These are phyloP conservation scores for Fusarium sp. DNA, from an alignment of 2,329 filamentous ascomycete genomes.

Conservation along the genomic window DNA sequence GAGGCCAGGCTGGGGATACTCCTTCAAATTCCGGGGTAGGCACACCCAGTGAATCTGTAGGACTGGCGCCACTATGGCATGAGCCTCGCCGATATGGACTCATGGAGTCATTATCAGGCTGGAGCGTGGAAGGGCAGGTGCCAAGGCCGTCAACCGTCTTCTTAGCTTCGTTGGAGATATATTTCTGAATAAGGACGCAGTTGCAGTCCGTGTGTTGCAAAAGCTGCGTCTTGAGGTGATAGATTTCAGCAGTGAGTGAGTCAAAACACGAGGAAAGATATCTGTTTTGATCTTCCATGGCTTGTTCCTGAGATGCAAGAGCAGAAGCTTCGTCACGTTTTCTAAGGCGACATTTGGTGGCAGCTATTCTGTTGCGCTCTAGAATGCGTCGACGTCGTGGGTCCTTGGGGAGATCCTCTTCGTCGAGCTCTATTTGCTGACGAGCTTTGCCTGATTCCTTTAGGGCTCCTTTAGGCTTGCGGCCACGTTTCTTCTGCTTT, in stretches of 20 bases:
- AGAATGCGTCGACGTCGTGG: slow-evolving; percentile 45
- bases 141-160: slow-evolving; percentile 45
- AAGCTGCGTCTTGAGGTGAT: slow-evolving; percentile 48
- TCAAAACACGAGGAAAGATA: slow-evolving; percentile 46
- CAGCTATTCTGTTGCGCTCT: slow-evolving; percentile 50
- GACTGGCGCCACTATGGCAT: slow-evolving; percentile 42
- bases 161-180: slow-evolving; percentile 49
- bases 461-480: slow-evolving; percentile 41
- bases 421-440: slow-evolving; percentile 35
- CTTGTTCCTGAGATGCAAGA: slow-evolving; percentile 46
- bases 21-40: slow-evolving; percentile 40
- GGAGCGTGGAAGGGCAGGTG: slow-evolving; percentile 32
- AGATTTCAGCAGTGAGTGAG: slow-evolving; percentile 46
- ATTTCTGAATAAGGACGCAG: slow-evolving; percentile 49
- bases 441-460: slow-evolving; percentile 22
- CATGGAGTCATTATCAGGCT: slow-evolving; percentile 19
- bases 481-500: slow-evolving; percentile 44
- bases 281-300: slow-evolving; percentile 48
- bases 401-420: slow-evolving; percentile 40
- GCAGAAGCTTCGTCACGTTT: slow-evolving; percentile 49
- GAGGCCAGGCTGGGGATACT: slow-evolving; percentile 38
- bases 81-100: slow-evolving; percentile 40
- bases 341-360: slow-evolving; percentile 49
- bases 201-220: slow-evolving; percentile 49
- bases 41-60: slow-evolving; percentile 42